Evolutionary conservation across 2,329 filamentous ascomycete genomes (phyloP).

Genomic region (Chaetomiaceae sp.): DNA sequence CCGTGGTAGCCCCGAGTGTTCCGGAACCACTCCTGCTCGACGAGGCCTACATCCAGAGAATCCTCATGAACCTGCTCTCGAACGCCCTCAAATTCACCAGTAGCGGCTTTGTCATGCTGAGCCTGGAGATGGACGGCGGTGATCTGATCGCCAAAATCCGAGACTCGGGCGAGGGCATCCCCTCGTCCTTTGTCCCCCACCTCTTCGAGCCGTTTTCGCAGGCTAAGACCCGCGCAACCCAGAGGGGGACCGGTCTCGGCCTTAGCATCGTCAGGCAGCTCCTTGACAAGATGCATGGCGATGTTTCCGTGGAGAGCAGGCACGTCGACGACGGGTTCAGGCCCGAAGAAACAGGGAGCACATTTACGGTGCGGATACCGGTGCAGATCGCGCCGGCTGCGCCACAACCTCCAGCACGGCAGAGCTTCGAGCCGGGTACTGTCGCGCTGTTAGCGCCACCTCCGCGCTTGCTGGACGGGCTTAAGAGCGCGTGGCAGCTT

Average conservation of each 20-base stretch:
- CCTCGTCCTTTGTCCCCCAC: slow-evolving; percentile 2
- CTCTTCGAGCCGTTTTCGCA: slow-evolving; percentile 6
- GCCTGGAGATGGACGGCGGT: slow-evolving; percentile 5
- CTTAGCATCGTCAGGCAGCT: slow-evolving; percentile 6
- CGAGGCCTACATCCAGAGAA: slow-evolving; percentile 6
- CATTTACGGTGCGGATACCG: slow-evolving; percentile 2
- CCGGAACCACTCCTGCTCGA: slow-evolving; percentile 5
- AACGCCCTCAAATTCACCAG: slow-evolving; percentile 8
- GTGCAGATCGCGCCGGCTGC: background rate
- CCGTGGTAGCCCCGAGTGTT: background rate
- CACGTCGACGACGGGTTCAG: slow-evolving; percentile 5
- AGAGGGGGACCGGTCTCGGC: slow-evolving; percentile 4
- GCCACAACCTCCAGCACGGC: background rate
- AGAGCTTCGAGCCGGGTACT: background rate
- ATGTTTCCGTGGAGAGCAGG: slow-evolving; percentile 1
- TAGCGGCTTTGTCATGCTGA: slow-evolving; percentile 6
- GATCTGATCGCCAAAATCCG: slow-evolving; percentile 1
- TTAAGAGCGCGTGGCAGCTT: slow-evolving; percentile 2
- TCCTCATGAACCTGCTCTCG: slow-evolving; percentile 5
- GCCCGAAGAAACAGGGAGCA: slow-evolving; percentile 1
- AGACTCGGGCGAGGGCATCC: slow-evolving; percentile 4
- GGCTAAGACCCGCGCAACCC: slow-evolving; percentile 1
- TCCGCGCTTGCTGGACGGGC: background rate
- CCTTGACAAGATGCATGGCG: slow-evolving; percentile 2
- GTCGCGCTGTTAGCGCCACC: background rate